Evolutionary conservation across 2,329 filamentous ascomycete genomes (phyloP), one percentile per base, ranked within the genome.

Genomic region (Lasiodiplodia sp.): DNA sequence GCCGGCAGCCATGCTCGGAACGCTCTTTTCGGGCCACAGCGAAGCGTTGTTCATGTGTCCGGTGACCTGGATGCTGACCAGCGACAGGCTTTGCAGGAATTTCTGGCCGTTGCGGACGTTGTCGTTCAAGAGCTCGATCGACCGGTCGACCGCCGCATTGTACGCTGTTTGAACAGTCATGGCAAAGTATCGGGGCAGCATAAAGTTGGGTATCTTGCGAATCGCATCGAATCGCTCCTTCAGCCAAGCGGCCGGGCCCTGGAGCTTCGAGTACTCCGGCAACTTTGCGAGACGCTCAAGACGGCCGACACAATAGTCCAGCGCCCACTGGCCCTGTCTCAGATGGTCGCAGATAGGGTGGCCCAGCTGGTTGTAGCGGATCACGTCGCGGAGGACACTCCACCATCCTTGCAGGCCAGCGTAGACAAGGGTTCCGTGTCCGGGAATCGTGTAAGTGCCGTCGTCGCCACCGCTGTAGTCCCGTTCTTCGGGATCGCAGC

Each of bases 371-470:
- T 99, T 99, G 71, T 96, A 90, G 63, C 86, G 87, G 73, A 98
- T 92, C 70, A 99, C 91, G 68, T 92, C 86, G 73, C 93, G 91
- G 52, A 99, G 83, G 0, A 97, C 84, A 77, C 94, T 97, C 94
- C 95, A 97, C 95, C 96, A 99, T 47, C 96, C 96, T 79, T 99
- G 96, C n/a, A 99, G 86, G 70, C 96, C 96, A 70, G 95, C 95
- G 79, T 98, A 99, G 2, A 97, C 92, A 52, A 97, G 86, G 69
- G 91, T 89, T 2, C 94, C 95, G 76, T 94, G 85, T 1, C 90
- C 90, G 1, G 96, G 96, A 71, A 99, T 91, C 65, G 90, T 87
- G 81, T 98, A 99, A 10, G 90, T 90, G n/a, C 96, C 95, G 77
- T 97, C 93, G 69, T 87, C 86, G 4, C 93, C 93, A 64, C 86